These are phyloP conservation scores for Paramecium primaurelia DNA, from an alignment of 73 alveolate genomes.

Conservation along the genomic window DNA sequence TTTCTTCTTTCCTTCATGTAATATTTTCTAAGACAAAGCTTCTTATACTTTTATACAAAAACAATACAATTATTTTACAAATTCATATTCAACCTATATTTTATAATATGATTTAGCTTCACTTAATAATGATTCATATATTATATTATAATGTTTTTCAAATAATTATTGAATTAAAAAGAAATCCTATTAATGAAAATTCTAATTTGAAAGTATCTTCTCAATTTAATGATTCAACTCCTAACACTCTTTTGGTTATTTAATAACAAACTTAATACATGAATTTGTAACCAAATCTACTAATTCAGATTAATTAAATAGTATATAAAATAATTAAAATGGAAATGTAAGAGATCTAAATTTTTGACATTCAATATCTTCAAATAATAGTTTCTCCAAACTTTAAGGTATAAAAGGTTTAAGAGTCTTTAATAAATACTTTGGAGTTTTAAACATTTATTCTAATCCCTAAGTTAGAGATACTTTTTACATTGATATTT, in stretches of 20 bases:
- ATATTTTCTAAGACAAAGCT: not conserved
- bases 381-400: not conserved
- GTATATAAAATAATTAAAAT: not conserved
- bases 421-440: not conserved
- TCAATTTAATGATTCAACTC: not conserved
- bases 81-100: not conserved
- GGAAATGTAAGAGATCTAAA: not conserved
- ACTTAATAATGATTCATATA: not conserved
- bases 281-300: not conserved
- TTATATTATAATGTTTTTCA: not conserved
- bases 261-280: not conserved
- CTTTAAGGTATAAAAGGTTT: not conserved
- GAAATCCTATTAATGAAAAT: not conserved
- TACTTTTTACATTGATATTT: not conserved
- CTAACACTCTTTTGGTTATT: not conserved
- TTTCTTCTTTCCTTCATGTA: not conserved
- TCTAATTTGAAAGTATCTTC: not conserved
- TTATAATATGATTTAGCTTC: not conserved
- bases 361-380: not conserved
- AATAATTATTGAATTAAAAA: not conserved
- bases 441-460: not conserved
- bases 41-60: constrained; percentile 31
- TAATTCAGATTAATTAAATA: not conserved
- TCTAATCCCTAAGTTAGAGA: not conserved
- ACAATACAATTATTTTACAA: not conserved